Evolutionary conservation across 2,329 filamentous ascomycete species (phyloP), one percentile per base, ranked within the genome.

Genomic region (Scedosporium boydii): DNA sequence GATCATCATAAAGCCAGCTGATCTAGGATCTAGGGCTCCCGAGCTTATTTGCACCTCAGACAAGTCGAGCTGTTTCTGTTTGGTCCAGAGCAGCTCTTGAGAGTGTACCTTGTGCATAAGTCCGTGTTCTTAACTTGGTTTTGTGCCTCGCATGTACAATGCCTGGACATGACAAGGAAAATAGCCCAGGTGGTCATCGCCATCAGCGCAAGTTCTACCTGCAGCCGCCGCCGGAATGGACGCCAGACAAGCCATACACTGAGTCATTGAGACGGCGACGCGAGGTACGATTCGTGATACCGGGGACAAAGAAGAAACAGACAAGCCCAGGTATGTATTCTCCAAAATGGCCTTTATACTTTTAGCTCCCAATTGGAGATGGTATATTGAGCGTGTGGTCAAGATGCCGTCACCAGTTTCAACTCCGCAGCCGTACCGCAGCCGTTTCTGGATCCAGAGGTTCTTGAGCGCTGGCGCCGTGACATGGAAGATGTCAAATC

Each of bases 391-490:
- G n/a, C 7, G 23, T 44, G 12, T 26, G 9, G 7, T 26, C n/a
- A 34, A 64, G 61, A 53, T 27, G 46, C 53, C 18, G 27, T 63
- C 38, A 53, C 27, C 51, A 58, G 63, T 27, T 68, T 75, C 63
- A 69, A 72, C 59, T 70, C 68, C 16, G 62, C 66, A 6, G 66
- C 68, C 9, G 67, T 70, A 18, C 63, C 71, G 7, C 73, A 76
- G 62, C 74, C 74, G 4, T 75, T 76, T 51, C 66, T 76, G 6
- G 70, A 76, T 46, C 72, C 71, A 9, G 65, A 67, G 21, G 65
- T 65, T 3, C 44, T 71, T n/a, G 63, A 67, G 12, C 61, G 65
- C 18, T 67, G 65, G 66, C 62, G 64, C 12, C 51, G 65, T 60
- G 59, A 64, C 10, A 53, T 51, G 34, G 53, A 62, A 59, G 34